Conservation (phyloP, 148 eudicot genomes). For the Camellia lanceoleosa region DNA sequence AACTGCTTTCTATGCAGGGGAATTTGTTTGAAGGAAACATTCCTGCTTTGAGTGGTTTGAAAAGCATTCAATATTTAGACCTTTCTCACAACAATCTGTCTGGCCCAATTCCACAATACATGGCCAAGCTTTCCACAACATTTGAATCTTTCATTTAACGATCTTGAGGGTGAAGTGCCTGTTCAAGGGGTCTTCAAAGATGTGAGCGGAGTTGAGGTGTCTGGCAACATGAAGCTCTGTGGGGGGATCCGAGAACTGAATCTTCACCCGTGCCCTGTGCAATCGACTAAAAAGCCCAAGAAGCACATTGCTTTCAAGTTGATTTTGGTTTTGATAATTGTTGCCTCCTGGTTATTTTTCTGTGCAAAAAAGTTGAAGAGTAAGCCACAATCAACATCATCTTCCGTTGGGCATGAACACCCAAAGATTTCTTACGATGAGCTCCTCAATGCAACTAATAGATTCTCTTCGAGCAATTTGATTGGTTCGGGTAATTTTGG, state of each 20-base stretch:
- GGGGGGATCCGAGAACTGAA: constrained; percentile 21
- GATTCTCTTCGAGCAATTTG: constrained; percentile 31
- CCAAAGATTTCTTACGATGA: constrained; percentile 30
- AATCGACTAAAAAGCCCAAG: constrained; percentile 2
- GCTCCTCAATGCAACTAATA: constrained; percentile 26
- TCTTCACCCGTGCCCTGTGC: constrained; percentile 11
- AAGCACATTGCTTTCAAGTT: constrained; percentile 18
- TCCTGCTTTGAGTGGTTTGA: constrained; percentile 24
- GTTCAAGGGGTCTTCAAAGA: constrained; percentile 25
- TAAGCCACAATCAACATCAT: not conserved
- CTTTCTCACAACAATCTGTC: constrained; percentile 31
- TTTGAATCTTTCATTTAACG: constrained; percentile 30
- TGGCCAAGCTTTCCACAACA: constrained; percentile 15
- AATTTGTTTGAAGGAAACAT: constrained; percentile 30
- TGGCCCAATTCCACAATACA: constrained; percentile 27
- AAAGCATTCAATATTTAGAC: constrained; percentile 20
- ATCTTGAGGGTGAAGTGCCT: constrained; percentile 34
- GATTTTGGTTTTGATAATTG: constrained; percentile 1
- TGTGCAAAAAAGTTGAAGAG: constrained; percentile 5
- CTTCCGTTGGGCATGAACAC: constrained; percentile 17
- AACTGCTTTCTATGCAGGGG: constrained; percentile 19
- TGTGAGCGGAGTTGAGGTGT: constrained; percentile 18
- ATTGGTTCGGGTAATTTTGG: constrained; percentile 42
- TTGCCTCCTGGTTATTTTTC: not conserved
- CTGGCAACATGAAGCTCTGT: constrained; percentile 20